phyloP scores from a whole-genome alignment of 371 early-diverging fungal species.

The Sporodiniella umbellata region DNA sequence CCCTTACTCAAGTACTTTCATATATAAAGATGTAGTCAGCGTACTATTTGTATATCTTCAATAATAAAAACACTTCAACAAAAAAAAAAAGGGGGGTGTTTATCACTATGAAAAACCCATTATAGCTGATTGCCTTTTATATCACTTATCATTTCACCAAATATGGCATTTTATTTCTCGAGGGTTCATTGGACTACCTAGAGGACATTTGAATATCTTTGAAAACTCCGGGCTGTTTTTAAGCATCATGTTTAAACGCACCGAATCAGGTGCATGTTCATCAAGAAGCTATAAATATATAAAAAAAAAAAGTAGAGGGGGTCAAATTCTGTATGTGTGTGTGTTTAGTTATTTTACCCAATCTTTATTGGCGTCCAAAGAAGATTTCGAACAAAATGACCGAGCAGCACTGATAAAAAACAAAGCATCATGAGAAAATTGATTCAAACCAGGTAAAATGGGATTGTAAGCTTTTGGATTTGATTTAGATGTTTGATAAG shows the following conservation, averaged over 20 bases:
- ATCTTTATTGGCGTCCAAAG: slow-evolving; percentile 21
- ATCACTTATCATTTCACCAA: slow-evolving; percentile 23
- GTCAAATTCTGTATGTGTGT: no score
- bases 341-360: slow-evolving; percentile 8
- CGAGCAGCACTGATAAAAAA: slow-evolving; percentile 47
- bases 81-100: no score
- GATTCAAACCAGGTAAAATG: slow-evolving; percentile 18
- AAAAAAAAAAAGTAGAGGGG: no score
- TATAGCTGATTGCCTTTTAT: no score
- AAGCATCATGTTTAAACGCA: slow-evolving; percentile 55
- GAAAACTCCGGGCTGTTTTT: slow-evolving; percentile 56
- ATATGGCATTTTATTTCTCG: slow-evolving; percentile 29
- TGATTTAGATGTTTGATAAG: slow-evolving; percentile 32
- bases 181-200: slow-evolving; percentile 47
- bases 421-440: slow-evolving; percentile 34
- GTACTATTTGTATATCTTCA: no score
- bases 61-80: no score
- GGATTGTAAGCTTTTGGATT: slow-evolving; percentile 25
- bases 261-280: slow-evolving; percentile 45
- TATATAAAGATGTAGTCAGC: no score
- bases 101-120: no score
- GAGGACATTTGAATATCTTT: slow-evolving; percentile 49
- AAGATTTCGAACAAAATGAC: slow-evolving; percentile 34
- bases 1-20: no score
- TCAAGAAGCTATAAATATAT: slow-evolving; percentile 24